A percentile compares a stretch with the other conserved stretches of the same genome.
phyloP scores from a whole-genome alignment of 257 asterid species.

The Jaltomata sinuosa region DNA sequence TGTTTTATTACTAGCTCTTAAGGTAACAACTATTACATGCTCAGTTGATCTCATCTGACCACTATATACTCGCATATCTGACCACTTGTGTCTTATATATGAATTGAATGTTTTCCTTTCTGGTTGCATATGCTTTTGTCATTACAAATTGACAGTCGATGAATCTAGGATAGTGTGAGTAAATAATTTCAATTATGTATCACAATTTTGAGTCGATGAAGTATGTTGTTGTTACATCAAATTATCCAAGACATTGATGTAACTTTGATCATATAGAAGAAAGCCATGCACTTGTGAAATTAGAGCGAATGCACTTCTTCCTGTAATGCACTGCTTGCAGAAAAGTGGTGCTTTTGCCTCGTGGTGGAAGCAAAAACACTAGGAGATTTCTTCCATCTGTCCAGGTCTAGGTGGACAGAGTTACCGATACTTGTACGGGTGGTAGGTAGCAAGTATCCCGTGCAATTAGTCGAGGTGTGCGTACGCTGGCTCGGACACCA shows the following conservation, averaged over 20 bases:
- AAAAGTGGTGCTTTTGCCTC: background rate
- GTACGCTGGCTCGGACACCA: background rate
- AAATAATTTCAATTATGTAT: background rate
- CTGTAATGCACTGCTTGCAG: background rate
- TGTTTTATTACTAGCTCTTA: conserved; percentile 52
- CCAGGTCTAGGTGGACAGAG: background rate
- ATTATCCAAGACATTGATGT: background rate
- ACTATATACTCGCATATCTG: background rate
- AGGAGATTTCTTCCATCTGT: background rate
- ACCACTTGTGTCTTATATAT: background rate
- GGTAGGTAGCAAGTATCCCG: background rate
- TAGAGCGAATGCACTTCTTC: background rate
- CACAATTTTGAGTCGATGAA: background rate
- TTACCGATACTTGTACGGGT: background rate
- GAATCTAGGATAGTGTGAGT: background rate
- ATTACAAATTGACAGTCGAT: background rate
- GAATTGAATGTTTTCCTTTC: background rate
- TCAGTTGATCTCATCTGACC: background rate
- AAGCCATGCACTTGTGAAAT: background rate
- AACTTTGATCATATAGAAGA: background rate
- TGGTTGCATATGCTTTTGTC: background rate
- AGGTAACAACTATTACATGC: conserved; percentile 32
- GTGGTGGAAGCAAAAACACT: background rate
- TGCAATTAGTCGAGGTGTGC: background rate
- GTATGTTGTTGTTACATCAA: background rate